Conservation (phyloP, 2,329 filamentous ascomycete genomes). For the Phyllosticta ampelicida region DNA sequence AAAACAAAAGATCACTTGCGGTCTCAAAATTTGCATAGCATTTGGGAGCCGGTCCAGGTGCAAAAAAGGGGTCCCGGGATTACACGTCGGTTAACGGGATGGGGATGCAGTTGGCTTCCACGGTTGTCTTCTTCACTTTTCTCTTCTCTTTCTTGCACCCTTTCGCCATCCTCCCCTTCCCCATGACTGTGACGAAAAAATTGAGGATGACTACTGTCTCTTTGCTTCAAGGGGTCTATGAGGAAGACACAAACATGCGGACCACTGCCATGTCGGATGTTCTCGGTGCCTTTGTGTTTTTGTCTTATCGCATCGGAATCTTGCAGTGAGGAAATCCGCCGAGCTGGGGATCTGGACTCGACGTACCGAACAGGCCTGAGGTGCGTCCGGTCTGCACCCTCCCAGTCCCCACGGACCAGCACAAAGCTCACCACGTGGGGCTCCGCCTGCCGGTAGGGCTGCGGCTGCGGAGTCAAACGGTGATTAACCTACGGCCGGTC, state of each 20-base stretch:
- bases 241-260: neutral
- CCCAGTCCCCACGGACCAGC: conserved; percentile 7
- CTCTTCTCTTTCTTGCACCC: neutral
- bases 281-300: neutral
- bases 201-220: neutral
- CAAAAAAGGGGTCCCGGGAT: neutral
- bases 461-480: neutral
- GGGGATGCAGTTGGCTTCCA: neutral
- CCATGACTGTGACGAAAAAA: neutral
- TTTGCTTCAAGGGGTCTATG: neutral
- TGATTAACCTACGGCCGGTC: neutral
- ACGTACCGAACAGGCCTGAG: neutral
- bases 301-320: neutral
- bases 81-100: conserved; percentile 1
- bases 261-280: neutral
- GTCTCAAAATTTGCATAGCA: conserved; percentile 10
- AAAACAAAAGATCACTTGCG: conserved; percentile 3
- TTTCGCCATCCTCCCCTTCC: neutral
- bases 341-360: neutral
- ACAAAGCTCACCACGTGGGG: conserved; percentile 8
- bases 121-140: neutral
- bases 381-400: neutral
- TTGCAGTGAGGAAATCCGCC: neutral
- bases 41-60: conserved; percentile 9
- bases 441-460: conserved; percentile 7